phyloP scores from a whole-genome alignment of 108 stramenopile species.

The Schizochytrium sp. region DNA sequence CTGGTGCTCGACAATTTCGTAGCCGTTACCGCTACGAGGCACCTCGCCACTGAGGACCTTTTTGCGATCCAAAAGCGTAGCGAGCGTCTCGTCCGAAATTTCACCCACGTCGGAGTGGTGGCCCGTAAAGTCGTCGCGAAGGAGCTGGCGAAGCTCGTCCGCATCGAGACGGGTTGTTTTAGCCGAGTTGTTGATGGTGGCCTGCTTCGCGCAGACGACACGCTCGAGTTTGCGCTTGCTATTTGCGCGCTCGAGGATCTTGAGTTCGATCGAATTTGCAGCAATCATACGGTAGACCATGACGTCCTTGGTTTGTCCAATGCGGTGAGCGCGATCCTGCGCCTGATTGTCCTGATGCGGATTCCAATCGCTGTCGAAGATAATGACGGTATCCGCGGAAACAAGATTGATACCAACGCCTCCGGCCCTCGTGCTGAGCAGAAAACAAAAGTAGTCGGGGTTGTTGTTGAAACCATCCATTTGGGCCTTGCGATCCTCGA shows the following conservation, averaged over 20 bases:
- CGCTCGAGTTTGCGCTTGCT: slow-evolving; percentile 21
- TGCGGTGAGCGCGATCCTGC: slow-evolving; percentile 91
- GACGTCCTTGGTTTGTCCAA: slow-evolving; percentile 75
- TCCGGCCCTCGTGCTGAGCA: slow-evolving; percentile 88
- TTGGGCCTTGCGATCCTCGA: slow-evolving; percentile 79
- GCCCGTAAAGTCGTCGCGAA: background rate
- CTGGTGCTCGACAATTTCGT: background rate
- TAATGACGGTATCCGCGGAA: slow-evolving; percentile 86
- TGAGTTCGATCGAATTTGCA: background rate
- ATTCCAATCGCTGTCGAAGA: slow-evolving; percentile 98
- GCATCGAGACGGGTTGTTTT: background rate
- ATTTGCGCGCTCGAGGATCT: background rate
- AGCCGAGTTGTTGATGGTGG: background rate
- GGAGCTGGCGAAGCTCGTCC: background rate
- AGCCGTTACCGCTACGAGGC: background rate
- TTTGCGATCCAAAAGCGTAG: background rate
- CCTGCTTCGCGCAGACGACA: background rate
- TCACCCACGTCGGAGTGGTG: background rate
- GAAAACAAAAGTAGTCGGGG: slow-evolving; percentile 75
- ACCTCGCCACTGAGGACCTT: background rate
- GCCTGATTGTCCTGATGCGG: slow-evolving; percentile 95
- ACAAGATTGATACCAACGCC: slow-evolving; percentile 91
- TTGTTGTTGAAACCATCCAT: slow-evolving; percentile 93
- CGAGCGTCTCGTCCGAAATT: background rate
- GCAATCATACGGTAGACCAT: slow-evolving; percentile 83